Conservation (phyloP, 2,329 filamentous ascomycete genomes). For the Chalaropsis thielavioides region DNA sequence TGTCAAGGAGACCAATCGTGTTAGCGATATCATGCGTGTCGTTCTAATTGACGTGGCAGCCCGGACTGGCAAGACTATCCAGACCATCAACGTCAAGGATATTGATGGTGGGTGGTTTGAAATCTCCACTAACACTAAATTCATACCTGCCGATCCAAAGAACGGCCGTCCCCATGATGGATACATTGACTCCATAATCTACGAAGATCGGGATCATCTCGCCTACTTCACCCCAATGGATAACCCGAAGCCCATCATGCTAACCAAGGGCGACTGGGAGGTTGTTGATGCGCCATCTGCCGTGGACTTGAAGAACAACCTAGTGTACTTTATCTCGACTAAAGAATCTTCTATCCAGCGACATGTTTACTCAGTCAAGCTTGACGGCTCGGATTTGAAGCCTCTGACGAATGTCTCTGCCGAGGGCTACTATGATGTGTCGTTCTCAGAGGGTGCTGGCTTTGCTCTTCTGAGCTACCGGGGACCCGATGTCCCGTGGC, state of each 20-base stretch:
- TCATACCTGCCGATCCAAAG: constrained; percentile 66
- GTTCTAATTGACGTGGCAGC: constrained; percentile 66
- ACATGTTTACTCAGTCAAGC: constrained; percentile 77
- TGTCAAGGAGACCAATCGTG: constrained; percentile 83
- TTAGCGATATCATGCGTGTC: constrained; percentile 81
- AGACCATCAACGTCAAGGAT: constrained; percentile 62
- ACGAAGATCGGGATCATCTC: constrained; percentile 77
- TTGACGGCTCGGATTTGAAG: constrained; percentile 61
- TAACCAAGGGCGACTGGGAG: constrained; percentile 86
- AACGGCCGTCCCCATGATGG: constrained; percentile 70
- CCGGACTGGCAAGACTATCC: constrained; percentile 62
- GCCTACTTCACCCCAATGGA: constrained; percentile 88
- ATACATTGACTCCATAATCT: constrained; percentile 81
- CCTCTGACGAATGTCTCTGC: constrained; percentile 58
- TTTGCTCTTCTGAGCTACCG: constrained; percentile 75
- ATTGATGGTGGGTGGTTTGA: constrained; percentile 98
- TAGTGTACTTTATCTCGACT: constrained; percentile 83
- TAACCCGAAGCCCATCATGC: constrained; percentile 62
- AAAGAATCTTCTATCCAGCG: constrained; percentile 80
- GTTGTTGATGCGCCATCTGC: constrained; percentile 74
- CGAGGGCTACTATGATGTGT: constrained; percentile 66
- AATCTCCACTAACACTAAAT: constrained; percentile 72
- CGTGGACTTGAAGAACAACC: constrained; percentile 67
- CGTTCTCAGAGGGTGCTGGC: constrained; percentile 69
- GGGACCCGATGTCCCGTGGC: constrained; percentile 77